These are phyloP conservation scores for Amoeboaphelidium protococcarum DNA, from an alignment of 371 early-diverging fungal species.

Conservation along the genomic window DNA sequence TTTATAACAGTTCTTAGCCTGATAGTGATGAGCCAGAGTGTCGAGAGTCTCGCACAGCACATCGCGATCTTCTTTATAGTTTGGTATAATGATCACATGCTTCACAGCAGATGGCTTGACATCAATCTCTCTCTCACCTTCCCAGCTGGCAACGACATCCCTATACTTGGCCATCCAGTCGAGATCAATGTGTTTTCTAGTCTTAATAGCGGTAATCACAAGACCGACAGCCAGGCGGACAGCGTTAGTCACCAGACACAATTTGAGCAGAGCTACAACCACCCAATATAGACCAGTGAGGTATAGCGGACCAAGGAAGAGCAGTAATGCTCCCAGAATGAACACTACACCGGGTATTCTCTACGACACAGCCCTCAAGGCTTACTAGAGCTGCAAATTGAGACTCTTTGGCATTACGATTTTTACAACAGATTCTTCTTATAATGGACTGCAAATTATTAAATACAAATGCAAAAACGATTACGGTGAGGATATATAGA, in stretches of 20 bases:
- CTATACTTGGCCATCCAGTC: neutral
- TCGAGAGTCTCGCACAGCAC: slow-evolving; percentile 21
- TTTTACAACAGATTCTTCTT: too few species aligned
- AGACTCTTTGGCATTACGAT: too few species aligned
- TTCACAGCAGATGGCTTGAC: slow-evolving; percentile 3
- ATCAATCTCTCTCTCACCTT: neutral
- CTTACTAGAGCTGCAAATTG: too few species aligned
- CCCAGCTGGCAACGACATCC: neutral
- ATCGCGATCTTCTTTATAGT: slow-evolving; percentile 22
- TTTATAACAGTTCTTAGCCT: slow-evolving; percentile 16
- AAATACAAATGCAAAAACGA: too few species aligned
- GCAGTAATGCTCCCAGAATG: too few species aligned
- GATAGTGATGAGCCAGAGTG: slow-evolving; percentile 15
- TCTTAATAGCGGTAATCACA: neutral
- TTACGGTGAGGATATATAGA: too few species aligned
- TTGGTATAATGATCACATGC: slow-evolving; percentile 21
- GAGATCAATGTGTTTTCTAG: neutral
- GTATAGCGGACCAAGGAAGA: neutral
- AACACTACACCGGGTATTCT: too few species aligned
- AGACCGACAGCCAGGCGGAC: neutral
- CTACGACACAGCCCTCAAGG: too few species aligned
- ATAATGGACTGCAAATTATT: too few species aligned
- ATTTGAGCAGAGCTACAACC: neutral
- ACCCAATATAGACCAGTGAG: neutral
- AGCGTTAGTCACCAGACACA: neutral